A percentile compares a stretch with the other conserved stretches of the same genome.
Conservation (phyloP, 805 yeast species). For the Huiozyma naganishii region DNA sequence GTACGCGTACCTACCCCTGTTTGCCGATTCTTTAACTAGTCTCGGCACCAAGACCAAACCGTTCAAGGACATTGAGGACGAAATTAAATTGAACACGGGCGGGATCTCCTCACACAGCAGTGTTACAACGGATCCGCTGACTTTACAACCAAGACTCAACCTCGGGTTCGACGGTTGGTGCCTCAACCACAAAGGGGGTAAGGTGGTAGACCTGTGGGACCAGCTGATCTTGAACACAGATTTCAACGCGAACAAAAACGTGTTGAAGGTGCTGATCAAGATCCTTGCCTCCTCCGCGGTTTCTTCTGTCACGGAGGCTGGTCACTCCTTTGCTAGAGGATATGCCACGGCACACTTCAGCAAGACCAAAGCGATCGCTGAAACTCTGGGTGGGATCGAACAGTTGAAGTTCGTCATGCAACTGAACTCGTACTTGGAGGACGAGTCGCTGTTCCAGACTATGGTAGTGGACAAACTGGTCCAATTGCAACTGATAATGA, state of each 20-base stretch:
- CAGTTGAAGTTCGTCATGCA: slow-evolving; percentile 63
- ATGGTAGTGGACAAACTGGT: slow-evolving; percentile 57
- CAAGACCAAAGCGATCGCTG: slow-evolving; percentile 47
- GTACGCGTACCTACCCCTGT: slow-evolving; percentile 64
- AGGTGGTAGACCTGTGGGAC: slow-evolving; percentile 54
- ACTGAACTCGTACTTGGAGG: slow-evolving; percentile 40
- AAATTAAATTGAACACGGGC: slow-evolving; percentile 74
- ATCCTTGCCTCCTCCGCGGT: slow-evolving; percentile 67
- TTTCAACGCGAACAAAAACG: slow-evolving; percentile 49
- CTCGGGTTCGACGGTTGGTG: slow-evolving; percentile 60
- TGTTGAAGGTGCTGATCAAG: slow-evolving; percentile 62
- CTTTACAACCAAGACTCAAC: slow-evolving; percentile 38
- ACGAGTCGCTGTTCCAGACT: slow-evolving; percentile 37
- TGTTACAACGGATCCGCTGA: slow-evolving; percentile 46
- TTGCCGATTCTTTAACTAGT: slow-evolving; percentile 68
- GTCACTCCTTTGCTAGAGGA: slow-evolving; percentile 73
- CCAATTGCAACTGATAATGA: slow-evolving; percentile 37
- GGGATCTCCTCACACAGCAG: slow-evolving; percentile 60
- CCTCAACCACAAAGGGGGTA: slow-evolving; percentile 48
- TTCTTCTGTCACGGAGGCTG: slow-evolving; percentile 73
- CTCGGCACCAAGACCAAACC: slow-evolving; percentile 68
- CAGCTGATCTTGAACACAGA: slow-evolving; percentile 63
- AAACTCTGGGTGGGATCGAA: slow-evolving; percentile 59
- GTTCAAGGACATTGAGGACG: slow-evolving; percentile 76
- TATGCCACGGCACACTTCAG: slow-evolving; percentile 57